A percentile compares a stretch with the other conserved stretches of the same genome.
Evolutionary conservation across 2,329 filamentous ascomycete species (phyloP).

Genomic region (Apiospora koreana): DNA sequence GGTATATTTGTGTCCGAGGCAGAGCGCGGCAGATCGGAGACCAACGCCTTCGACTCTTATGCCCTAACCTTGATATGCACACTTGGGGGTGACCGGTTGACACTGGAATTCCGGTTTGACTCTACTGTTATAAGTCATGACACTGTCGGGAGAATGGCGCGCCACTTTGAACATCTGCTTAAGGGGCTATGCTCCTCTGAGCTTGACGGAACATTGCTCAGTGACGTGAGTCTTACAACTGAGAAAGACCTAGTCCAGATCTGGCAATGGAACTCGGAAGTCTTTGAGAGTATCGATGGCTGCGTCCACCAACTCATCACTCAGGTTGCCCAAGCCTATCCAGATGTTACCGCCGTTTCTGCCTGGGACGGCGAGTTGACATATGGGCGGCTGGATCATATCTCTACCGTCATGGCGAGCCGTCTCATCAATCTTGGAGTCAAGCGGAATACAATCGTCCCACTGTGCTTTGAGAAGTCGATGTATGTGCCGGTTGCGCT

Average conservation of each 20-base stretch:
- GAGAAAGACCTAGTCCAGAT: constrained; percentile 15
- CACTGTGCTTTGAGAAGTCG: constrained; percentile 27
- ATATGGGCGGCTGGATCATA: neutral
- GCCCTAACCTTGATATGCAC: constrained; percentile 52
- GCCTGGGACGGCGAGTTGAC: constrained; percentile 19
- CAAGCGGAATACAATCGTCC: constrained; percentile 17
- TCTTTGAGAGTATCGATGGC: constrained; percentile 9
- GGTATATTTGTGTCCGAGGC: constrained; percentile 32
- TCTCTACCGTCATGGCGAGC: neutral
- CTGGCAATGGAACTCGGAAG: constrained; percentile 19
- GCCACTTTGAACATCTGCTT: constrained; percentile 17
- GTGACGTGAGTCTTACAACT: neutral
- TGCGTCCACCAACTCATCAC: constrained; percentile 20
- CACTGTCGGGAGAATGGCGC: constrained; percentile 12
- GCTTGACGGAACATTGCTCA: neutral
- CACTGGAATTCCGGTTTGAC: constrained; percentile 16
- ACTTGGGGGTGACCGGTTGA: constrained; percentile 26
- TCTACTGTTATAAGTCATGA: constrained; percentile 10
- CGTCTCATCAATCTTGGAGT: neutral
- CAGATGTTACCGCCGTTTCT: constrained; percentile 28
- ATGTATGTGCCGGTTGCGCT: neutral
- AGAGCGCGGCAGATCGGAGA: constrained; percentile 19
- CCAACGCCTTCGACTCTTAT: constrained; percentile 30
- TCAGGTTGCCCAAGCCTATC: constrained; percentile 15
- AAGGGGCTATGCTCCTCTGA: neutral